phyloP scores from a whole-genome alignment of 2,329 filamentous ascomycete species.

The Colletotrichum gloeosporioides region DNA sequence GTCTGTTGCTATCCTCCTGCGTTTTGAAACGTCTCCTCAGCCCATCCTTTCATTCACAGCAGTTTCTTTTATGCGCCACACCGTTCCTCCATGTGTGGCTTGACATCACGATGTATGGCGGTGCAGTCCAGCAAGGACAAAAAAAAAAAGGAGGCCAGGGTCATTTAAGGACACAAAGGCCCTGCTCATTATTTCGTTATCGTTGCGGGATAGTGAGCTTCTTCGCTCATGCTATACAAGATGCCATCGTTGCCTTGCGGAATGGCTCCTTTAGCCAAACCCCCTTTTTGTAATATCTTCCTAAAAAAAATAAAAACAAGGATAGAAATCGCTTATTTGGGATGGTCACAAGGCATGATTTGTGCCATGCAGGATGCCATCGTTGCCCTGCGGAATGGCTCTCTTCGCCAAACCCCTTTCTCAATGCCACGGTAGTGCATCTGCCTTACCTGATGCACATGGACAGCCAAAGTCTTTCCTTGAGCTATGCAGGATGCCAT shows the following conservation, averaged over 20 bases:
- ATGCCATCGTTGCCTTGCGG: conserved; percentile 25
- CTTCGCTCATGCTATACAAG: conserved; percentile 17
- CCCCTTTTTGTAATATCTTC: neutral
- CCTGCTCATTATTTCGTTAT: neutral
- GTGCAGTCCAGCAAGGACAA: neutral
- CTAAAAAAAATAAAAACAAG: neutral
- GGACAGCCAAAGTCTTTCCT: neutral
- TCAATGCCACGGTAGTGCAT: neutral
- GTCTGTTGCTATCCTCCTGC: neutral
- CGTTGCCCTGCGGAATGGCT: conserved; percentile 22
- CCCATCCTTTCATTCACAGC: conserved; percentile 12
- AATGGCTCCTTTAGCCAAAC: conserved; percentile 14
- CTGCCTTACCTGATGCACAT: neutral
- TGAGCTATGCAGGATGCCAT: conserved; percentile 29
- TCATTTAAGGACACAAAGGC: neutral
- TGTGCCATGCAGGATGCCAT: conserved; percentile 22
- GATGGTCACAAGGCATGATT: conserved; percentile 3
- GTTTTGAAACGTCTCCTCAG: conserved; percentile 23
- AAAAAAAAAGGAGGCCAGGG: neutral
- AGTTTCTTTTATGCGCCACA: neutral
- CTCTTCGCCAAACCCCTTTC: conserved; percentile 19
- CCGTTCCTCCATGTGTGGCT: neutral
- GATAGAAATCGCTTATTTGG: conserved; percentile 3
- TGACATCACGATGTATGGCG: neutral
- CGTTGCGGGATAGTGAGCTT: conserved; percentile 6